phyloP scores from a whole-genome alignment of 2,329 filamentous ascomycete species.

The Cytospora mali region DNA sequence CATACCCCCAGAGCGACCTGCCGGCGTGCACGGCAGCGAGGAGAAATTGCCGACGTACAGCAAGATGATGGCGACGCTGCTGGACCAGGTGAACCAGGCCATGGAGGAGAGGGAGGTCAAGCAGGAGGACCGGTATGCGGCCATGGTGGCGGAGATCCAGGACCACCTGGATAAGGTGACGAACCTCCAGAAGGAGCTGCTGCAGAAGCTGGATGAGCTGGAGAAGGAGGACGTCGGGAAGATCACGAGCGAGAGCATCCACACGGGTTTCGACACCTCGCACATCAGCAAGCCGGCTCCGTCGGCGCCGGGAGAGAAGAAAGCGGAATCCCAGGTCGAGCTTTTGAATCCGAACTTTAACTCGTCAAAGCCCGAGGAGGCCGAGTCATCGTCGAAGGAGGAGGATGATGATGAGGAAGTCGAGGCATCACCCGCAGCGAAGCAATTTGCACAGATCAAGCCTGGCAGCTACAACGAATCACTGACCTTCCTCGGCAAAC shows the following conservation, averaged over 20 bases:
- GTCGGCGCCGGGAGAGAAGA: slow-evolving; percentile 44
- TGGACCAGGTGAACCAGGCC: slow-evolving; percentile 88
- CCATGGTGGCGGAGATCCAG: slow-evolving; percentile 77
- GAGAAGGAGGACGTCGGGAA: slow-evolving; percentile 85
- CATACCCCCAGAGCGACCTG: slow-evolving; percentile 72
- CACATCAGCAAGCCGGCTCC: slow-evolving; percentile 66
- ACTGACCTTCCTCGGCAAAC: slow-evolving; percentile 74
- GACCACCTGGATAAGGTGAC: slow-evolving; percentile 78
- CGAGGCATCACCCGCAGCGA: slow-evolving; percentile 76
- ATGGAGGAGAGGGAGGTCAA: slow-evolving; percentile 74
- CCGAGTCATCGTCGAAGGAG: slow-evolving; percentile 28
- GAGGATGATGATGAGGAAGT: slow-evolving; percentile 71
- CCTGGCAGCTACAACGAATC: slow-evolving; percentile 72
- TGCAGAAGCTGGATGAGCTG: slow-evolving; percentile 74
- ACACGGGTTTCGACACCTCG: slow-evolving; percentile 89
- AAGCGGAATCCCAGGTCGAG: slow-evolving; percentile 62
- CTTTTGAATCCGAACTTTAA: slow-evolving; percentile 70
- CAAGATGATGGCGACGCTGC: slow-evolving; percentile 96
- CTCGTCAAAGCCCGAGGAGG: slow-evolving; percentile 33
- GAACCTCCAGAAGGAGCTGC: slow-evolving; percentile 74
- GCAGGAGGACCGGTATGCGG: slow-evolving; percentile 67
- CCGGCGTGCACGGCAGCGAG: slow-evolving; percentile 75
- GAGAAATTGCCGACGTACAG: slow-evolving; percentile 82
- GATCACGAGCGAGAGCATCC: slow-evolving; percentile 90
- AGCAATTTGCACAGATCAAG: slow-evolving; percentile 79